Evolutionary conservation across 495 filamentous ascomycete species (phyloP).

Genomic region (Trichodelitschia bisporula): DNA sequence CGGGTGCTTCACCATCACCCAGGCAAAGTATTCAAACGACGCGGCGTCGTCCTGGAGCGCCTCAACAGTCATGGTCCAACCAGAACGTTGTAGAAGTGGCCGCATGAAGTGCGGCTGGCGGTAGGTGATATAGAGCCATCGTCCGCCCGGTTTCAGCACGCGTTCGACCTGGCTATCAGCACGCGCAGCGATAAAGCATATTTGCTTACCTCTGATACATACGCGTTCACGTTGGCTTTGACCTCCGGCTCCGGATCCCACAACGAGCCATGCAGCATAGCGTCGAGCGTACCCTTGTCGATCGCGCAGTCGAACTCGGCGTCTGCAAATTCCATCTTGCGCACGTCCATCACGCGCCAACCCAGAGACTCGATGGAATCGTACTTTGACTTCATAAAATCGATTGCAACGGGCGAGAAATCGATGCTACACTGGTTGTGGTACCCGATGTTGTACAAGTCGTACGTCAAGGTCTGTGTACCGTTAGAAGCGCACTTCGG

Average conservation of each 20-base stretch:
- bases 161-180: constrained; percentile 19
- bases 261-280: constrained; percentile 30
- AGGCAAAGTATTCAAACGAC: constrained; percentile 27
- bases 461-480: constrained; percentile 26
- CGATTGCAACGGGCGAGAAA: constrained; percentile 28
- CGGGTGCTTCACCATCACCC: constrained; percentile 18
- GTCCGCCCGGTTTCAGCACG: constrained; percentile 26
- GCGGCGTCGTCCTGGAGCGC: constrained; percentile 16
- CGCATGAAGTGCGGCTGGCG: constrained; percentile 34
- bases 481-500: not conserved
- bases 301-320: constrained; percentile 26
- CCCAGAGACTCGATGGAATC: constrained; percentile 15
- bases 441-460: constrained; percentile 24
- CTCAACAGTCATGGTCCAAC: constrained; percentile 22
- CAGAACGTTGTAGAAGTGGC: constrained; percentile 20
- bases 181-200: not conserved
- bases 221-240: constrained; percentile 21
- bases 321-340: constrained; percentile 18
- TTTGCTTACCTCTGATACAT: constrained; percentile 30
- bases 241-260: constrained; percentile 32
- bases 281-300: constrained; percentile 37
- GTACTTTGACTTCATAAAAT: constrained; percentile 23
- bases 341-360: constrained; percentile 29
- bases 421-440: constrained; percentile 29
- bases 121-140: constrained; percentile 31